Evolutionary conservation across 495 filamentous ascomycete genomes (phyloP).

Genomic region (Physcia stellaris): DNA sequence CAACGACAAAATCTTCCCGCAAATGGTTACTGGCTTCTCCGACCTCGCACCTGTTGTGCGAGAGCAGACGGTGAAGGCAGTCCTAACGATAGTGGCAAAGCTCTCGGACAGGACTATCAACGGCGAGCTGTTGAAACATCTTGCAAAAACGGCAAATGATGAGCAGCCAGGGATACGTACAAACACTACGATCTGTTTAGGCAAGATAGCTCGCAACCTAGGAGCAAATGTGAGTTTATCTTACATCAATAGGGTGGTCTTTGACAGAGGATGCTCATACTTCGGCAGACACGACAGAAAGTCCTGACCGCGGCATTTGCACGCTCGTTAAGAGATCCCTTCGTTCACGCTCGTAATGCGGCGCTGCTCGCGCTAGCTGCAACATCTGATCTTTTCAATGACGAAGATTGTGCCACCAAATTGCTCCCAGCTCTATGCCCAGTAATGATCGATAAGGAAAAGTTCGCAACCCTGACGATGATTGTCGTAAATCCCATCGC

Average conservation of each 20-base stretch:
- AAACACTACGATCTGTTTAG: constrained; percentile 94
- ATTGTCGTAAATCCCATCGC: not conserved
- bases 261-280: constrained; percentile 13
- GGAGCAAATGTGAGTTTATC: constrained; percentile 46
- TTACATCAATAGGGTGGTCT: not conserved
- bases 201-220: constrained; percentile 85
- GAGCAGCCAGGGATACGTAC: constrained; percentile 95
- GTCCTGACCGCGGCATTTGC: constrained; percentile 86
- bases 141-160: constrained; percentile 94
- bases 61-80: constrained; percentile 90
- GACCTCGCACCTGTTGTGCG: constrained; percentile 82
- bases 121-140: constrained; percentile 76
- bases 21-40: constrained; percentile 88
- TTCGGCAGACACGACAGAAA: constrained; percentile 56
- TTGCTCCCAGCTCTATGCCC: constrained; percentile 77
- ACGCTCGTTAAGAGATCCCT: constrained; percentile 79
- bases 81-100: constrained; percentile 72
- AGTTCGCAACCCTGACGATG: constrained; percentile 27
- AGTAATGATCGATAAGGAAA: constrained; percentile 74
- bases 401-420: constrained; percentile 77
- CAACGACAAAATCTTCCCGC: constrained; percentile 92
- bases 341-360: constrained; percentile 83
- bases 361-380: constrained; percentile 72
- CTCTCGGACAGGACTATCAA: constrained; percentile 87
- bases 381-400: constrained; percentile 72